phyloP scores from a whole-genome alignment of 805 yeast species.

The Nakazawaea siamensis region DNA sequence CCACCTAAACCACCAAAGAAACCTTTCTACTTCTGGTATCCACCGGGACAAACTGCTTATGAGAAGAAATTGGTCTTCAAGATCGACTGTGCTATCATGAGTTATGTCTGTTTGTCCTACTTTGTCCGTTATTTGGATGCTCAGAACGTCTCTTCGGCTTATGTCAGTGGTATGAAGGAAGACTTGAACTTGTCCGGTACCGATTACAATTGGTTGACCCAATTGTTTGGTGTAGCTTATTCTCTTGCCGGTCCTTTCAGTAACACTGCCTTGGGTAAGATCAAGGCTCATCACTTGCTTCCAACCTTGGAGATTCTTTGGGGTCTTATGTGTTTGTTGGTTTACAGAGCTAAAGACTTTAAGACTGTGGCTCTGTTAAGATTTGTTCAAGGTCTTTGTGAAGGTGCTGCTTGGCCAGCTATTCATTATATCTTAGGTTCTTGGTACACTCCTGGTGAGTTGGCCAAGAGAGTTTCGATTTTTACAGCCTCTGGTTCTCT shows the following conservation, averaged over 20 bases:
- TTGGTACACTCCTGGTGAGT: constrained; percentile 49
- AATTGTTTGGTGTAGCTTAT: constrained; percentile 50
- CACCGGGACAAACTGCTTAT: constrained; percentile 1
- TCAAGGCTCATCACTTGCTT: constrained; percentile 44
- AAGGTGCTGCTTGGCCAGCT: constrained; percentile 60
- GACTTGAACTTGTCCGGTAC: constrained; percentile 42
- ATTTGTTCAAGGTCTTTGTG: constrained; percentile 62
- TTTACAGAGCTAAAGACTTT: constrained; percentile 41
- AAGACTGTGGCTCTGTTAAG: constrained; percentile 51
- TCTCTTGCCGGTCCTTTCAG: constrained; percentile 57
- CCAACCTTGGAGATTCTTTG: constrained; percentile 56
- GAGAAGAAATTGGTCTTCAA: constrained; percentile 31
- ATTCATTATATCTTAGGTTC: constrained; percentile 51
- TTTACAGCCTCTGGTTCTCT: constrained; percentile 58
- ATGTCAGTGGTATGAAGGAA: constrained; percentile 54
- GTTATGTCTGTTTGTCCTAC: constrained; percentile 49
- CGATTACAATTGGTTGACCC: constrained; percentile 35
- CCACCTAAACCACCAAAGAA: neutral
- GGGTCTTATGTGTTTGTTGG: constrained; percentile 56
- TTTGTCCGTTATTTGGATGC: constrained; percentile 64
- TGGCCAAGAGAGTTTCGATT: constrained; percentile 53
- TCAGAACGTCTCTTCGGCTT: constrained; percentile 55
- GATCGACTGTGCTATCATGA: constrained; percentile 45
- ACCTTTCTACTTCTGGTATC: constrained; percentile 1
- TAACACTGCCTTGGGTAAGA: constrained; percentile 45